Conservation (phyloP, 257 asterid genomes). For the Solanum bulbocastanum region DNA sequence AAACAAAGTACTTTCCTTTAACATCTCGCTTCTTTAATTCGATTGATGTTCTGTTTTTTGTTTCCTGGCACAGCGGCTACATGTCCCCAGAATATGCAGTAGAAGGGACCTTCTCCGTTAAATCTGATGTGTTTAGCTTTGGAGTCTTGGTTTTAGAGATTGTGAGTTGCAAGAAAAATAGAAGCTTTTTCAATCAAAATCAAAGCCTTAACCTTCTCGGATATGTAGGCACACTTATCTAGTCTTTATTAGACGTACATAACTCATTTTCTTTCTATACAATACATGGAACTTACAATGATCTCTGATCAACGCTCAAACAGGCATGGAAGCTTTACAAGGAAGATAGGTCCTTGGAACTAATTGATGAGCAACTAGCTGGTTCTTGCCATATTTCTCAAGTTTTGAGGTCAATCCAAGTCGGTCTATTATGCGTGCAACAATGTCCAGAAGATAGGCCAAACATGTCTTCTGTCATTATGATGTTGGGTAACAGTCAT, state of each 20-base stretch:
- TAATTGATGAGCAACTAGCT: background rate
- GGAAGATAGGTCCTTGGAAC: background rate
- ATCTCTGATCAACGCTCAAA: background rate
- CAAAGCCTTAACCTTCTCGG: conserved; percentile 21
- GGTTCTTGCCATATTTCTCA: background rate
- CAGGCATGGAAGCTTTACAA: conserved; percentile 7
- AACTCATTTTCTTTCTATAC: background rate
- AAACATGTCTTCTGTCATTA: background rate
- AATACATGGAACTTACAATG: background rate
- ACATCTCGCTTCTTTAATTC: background rate
- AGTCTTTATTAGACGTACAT: background rate
- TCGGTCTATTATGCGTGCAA: conserved; percentile 1
- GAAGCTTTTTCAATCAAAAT: conserved; percentile 8
- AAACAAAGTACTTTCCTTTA: background rate
- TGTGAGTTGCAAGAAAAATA: conserved; percentile 15
- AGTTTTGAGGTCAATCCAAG: conserved; percentile 3
- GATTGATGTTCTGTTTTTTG: background rate
- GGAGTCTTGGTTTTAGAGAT: conserved; percentile 25
- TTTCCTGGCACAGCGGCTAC: conserved; percentile 13
- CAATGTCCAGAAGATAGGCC: background rate
- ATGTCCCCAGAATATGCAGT: conserved; percentile 29
- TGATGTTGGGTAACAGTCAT: background rate
- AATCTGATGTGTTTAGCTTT: conserved; percentile 24
- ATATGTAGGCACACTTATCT: conserved; percentile 1
- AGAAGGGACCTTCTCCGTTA: conserved; percentile 17